Base-by-base conservation (phyloP, 2,329 filamentous ascomycete species). In the Coleophoma eucalyptorum region DNA sequence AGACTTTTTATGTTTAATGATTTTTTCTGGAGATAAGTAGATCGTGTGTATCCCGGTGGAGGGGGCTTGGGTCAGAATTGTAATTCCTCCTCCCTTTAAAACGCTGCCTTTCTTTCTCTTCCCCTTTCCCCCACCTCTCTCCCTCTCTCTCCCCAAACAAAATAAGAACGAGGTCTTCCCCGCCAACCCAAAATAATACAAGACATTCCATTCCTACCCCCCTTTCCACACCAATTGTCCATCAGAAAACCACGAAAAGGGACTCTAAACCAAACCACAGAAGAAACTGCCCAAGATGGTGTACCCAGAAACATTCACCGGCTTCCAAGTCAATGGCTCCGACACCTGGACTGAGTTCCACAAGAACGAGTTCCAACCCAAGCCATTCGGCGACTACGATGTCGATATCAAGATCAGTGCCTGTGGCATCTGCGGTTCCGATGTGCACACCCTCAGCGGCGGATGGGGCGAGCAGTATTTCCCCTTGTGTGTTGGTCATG, bases 371-470 rank as follows among this genome's bases (percentile, higher is more conserved):
- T 90, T 90, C 75, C 80, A 84, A 60, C 84, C 92, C 52, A 94
- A 95, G 75, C 87, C 88, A 16, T 95, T 95, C 67, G 89, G 86
- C 58, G 89, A 92, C 67, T 80, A 89, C 69, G 90, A 96, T 66
- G 83, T 96, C 62, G 90, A 96, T 67, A 82, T 96, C 71, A 87
- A 92, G 75, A 86, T 96, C 62, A 84, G 91, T 58, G 85, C 81
- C 65, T 93, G 89, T 64, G 88, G 89, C 64, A 78, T 90, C 48
- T 90, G 87, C 67, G 82, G 85, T 59, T 86, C 81, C 58, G 86
- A 90, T 64, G 74, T 87, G 44, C 86, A 89, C 71, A 89, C 83
- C 53, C 78, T 89, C 65, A 82, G 69, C 62, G 83, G 84, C 55
- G 75, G 75, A 44, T 78, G 75, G 75, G 75, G 76, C 42, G 67